Evolutionary conservation across 768 basidiomycete genomes (phyloP).

Genomic region (Boletus subcaerulescens): DNA sequence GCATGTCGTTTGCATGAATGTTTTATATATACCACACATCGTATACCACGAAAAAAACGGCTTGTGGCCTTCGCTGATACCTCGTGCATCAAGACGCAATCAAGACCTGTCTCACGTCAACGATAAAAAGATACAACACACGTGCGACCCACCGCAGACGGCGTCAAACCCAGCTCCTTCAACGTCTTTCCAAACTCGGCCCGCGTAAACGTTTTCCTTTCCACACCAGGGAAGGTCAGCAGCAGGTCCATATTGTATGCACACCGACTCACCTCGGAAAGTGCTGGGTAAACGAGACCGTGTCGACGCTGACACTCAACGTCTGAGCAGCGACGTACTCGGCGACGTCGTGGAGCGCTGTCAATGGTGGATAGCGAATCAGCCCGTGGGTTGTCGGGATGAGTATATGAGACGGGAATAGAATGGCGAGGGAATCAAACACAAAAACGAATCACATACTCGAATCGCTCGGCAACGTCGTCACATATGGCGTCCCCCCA

Average conservation of each 20-base stretch:
- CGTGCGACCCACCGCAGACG: conserved; percentile 58
- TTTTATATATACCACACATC: not conserved
- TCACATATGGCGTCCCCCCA: conserved; percentile 76
- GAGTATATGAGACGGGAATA: too few species aligned
- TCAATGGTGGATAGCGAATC: not conserved
- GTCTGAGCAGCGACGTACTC: conserved; percentile 82
- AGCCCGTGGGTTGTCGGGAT: too few species aligned
- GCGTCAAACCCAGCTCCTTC: conserved; percentile 83
- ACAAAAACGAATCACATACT: conserved; percentile 43
- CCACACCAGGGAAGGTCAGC: not conserved
- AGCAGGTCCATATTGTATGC: not conserved
- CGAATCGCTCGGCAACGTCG: conserved; percentile 74
- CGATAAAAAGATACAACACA: not conserved
- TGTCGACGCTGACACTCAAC: conserved; percentile 67
- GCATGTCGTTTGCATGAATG: too few species aligned
- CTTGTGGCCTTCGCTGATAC: too few species aligned
- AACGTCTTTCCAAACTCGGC: conserved; percentile 78
- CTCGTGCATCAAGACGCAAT: conserved; percentile 40
- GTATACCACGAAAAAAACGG: too few species aligned
- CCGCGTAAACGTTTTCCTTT: conserved; percentile 62
- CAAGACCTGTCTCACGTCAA: conserved; percentile 41
- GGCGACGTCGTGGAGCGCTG: conserved; percentile 82
- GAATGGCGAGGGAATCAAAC: not conserved
- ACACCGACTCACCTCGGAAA: conserved; percentile 72
- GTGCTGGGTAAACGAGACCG: conserved; percentile 71